Evolutionary conservation across 495 filamentous ascomycete genomes (phyloP).

Genomic region (Neurospora sp.): DNA sequence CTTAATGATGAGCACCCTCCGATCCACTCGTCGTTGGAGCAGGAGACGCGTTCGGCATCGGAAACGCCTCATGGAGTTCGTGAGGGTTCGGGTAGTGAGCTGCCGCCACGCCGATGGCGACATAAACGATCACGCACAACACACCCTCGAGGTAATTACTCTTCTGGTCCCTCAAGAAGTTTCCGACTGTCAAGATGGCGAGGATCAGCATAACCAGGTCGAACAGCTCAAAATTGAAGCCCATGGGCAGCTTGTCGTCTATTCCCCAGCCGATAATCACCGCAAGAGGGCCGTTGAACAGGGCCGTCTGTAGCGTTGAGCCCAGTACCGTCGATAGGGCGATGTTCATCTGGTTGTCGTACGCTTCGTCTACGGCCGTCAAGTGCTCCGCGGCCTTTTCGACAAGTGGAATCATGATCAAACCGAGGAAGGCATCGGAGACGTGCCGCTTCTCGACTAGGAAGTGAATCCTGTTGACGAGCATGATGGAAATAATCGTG

Average conservation of each 20-base stretch:
- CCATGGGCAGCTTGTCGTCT: constrained; percentile 45
- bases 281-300: constrained; percentile 78
- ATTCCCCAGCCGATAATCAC: constrained; percentile 82
- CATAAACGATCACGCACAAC: constrained; percentile 61
- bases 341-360: constrained; percentile 81
- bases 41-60: too few relatives aligned
- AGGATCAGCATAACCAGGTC: constrained; percentile 81
- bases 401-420: constrained; percentile 73
- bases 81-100: constrained; percentile 51
- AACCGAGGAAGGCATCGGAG: constrained; percentile 69
- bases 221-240: constrained; percentile 80
- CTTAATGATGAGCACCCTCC: background rate
- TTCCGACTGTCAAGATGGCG: constrained; percentile 75
- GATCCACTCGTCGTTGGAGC: background rate
- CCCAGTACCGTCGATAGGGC: constrained; percentile 84
- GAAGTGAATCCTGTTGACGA: constrained; percentile 69
- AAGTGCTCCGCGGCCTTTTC: constrained; percentile 90
- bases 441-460: constrained; percentile 56
- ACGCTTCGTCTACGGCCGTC: constrained; percentile 85
- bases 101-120: constrained; percentile 52
- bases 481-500: constrained; percentile 66
- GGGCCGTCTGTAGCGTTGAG: constrained; percentile 78
- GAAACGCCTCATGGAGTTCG: background rate
- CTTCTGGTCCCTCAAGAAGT: constrained; percentile 70
- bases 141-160: constrained; percentile 73